Evolutionary conservation across 768 basidiomycete genomes (phyloP), one percentile per base, ranked within the genome.

Genomic region (Tricholoma furcatifolium): DNA sequence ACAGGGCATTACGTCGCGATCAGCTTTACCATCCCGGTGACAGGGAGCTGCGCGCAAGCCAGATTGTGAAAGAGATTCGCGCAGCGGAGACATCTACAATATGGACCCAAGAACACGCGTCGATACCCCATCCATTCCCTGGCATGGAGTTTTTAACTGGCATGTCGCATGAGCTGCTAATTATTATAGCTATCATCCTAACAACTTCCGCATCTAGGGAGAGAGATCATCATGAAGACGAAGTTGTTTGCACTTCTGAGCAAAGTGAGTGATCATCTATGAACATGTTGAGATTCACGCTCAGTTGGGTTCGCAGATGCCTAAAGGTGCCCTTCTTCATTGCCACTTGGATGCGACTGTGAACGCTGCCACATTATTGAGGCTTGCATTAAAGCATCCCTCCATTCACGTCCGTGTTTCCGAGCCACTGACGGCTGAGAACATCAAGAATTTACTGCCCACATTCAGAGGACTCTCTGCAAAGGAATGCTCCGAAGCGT

Each of bases 141-240:
- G 88, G 88, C 39, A 88, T 89, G 86, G 85, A 82, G 58, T 91
- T 89, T 60, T 67, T 89, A 57, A 89, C 84, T 38, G 85, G 86
- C 84, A 53, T 36, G 59, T 43, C 21, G 17, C 38, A 3, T 41
- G 42, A 18, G 2, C 36, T 30, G 11, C 34, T 41, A 4, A 9
- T 15, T 6, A 5, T 35, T 12, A 1, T n/a, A 15, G 20, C 21
- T 30, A 12, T 47, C 18, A 8, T 30, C 4, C 23, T 57, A 35
- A 50, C 11, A n/a, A 12, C 10, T 38, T 31, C 27, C 6, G 47
- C 60, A 31, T 45, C 24, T 58, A 84, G 83, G 82, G 39, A 79
- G 76, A 60, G 65, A 62, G 40, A 75, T 84, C 40, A 87, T 90
- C 35, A 65, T 80, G 51, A 75, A 76, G 58, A 89, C 88, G 0